Base-by-base conservation (phyloP, 2,329 filamentous ascomycete species). In the Pestalotiopsis sp. region DNA sequence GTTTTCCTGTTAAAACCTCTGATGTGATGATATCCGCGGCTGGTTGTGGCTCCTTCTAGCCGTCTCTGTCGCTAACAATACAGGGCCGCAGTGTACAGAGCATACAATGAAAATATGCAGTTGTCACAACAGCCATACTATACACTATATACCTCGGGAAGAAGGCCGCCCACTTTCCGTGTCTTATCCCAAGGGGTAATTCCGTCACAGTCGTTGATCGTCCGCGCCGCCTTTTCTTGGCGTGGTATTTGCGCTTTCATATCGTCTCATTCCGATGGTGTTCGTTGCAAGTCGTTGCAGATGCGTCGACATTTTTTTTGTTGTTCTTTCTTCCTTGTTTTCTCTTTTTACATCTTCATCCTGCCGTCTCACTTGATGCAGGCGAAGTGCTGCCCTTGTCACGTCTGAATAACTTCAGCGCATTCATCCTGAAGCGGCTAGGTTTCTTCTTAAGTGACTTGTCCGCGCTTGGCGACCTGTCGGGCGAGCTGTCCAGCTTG, bases 401-500 rank as follows among this genome's bases (percentile, higher is more conserved):
- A 67, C 85, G 83, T 73, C 86, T 82, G 74, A 89, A 88, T 71
- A 88, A 85, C 4, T 84, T 84, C 69, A 89, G 83, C 58, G 87
- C 85, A 71, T 89, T 91, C 83, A 91, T 89, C 71, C 87, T 83
- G 73, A 91, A 91, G 56, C 89, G 83, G 74, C 89, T 91, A 4
- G 88, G 83, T 78, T 88, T 89, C 79, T 91, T 91, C 77, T 85
- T 88, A 20, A 91, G 79, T 13, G 82, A 79, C 70, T 83, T 86
- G 41, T 67, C 49, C 17, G 65, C 58, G 36, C 23, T 60, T 52
- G 65, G 56, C 20, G 65, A 67, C 39, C 65, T 59, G 12, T 60
- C 61, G 25, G 61, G 61, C 39, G 61, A 64, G 14, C 61, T 39
- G 65, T 88, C 84, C 7, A 82, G 82, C 70, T 83, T 84, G 27